phyloP scores from a whole-genome alignment of 805 yeast genomes.

The Sungouiella thailandica region DNA sequence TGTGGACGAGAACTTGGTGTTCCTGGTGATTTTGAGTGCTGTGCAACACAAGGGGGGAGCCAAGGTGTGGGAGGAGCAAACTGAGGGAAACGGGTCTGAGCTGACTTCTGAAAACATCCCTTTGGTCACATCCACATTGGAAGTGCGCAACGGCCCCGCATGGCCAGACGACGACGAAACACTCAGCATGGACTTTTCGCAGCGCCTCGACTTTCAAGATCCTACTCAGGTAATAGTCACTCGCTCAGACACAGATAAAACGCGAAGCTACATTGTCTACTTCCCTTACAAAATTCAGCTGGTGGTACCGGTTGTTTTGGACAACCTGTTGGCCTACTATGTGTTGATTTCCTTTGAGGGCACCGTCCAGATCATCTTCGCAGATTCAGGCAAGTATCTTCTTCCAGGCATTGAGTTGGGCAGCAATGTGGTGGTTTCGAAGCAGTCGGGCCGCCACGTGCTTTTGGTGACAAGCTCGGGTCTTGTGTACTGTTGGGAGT shows the following conservation, averaged over 20 bases:
- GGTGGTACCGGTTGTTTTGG: constrained; percentile 34
- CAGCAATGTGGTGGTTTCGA: constrained; percentile 34
- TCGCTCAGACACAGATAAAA: constrained; percentile 29
- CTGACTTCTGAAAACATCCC: neutral
- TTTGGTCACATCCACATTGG: constrained; percentile 29
- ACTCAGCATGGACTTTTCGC: constrained; percentile 28
- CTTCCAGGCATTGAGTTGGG: constrained; percentile 53
- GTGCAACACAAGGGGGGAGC: constrained; percentile 20
- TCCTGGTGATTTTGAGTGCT: constrained; percentile 32
- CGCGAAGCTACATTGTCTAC: constrained; percentile 31
- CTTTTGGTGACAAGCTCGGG: constrained; percentile 49
- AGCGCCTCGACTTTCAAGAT: constrained; percentile 40
- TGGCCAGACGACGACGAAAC: constrained; percentile 37
- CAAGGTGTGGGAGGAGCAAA: neutral
- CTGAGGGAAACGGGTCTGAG: neutral
- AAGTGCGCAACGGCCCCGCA: constrained; percentile 37
- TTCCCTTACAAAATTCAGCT: constrained; percentile 47
- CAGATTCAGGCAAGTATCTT: constrained; percentile 40
- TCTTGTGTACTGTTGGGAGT: constrained; percentile 46
- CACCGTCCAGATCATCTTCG: constrained; percentile 40
- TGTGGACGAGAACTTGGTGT: constrained; percentile 33
- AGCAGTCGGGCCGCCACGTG: constrained; percentile 28
- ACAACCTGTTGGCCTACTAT: constrained; percentile 37
- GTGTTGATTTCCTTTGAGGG: constrained; percentile 59
- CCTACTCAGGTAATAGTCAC: constrained; percentile 44